Conservation (phyloP, 352 stramenopile species). For the Achlya hypogyna region DNA sequence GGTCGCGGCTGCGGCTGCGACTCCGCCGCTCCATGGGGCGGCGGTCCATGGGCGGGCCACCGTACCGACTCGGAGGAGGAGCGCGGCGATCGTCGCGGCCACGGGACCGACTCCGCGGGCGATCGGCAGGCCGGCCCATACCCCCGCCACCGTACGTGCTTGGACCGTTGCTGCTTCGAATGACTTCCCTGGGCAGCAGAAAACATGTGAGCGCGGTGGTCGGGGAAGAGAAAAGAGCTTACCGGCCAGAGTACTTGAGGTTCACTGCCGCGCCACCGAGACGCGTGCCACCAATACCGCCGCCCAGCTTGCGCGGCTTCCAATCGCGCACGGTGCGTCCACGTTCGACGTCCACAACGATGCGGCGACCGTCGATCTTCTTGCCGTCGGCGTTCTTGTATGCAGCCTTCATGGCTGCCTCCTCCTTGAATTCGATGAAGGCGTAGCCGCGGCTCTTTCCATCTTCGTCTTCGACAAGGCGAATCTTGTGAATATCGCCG, state of each 20-base stretch:
- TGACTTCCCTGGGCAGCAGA: constrained; percentile 5
- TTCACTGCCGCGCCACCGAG: constrained; percentile 71
- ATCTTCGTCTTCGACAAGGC: constrained; percentile 77
- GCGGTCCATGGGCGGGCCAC: not conserved
- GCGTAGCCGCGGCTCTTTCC: constrained; percentile 92
- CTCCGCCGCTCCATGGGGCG: not conserved
- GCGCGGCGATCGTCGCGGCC: no score
- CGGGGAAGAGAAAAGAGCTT: constrained; percentile 22
- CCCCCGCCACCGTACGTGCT: not conserved
- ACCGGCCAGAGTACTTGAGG: constrained; percentile 79
- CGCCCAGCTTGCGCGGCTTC: constrained; percentile 90
- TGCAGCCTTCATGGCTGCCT: constrained; percentile 93
- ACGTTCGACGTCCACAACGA: constrained; percentile 97
- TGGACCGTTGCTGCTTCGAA: not conserved
- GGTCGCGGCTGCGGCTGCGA: constrained; percentile 11
- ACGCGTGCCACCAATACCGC: constrained; percentile 86
- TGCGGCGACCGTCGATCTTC: constrained; percentile 92
- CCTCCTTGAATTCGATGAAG: constrained; percentile 98
- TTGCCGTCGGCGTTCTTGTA: constrained; percentile 93
- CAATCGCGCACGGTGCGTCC: constrained; percentile 96
- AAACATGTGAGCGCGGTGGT: not conserved
- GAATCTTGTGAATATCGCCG: constrained; percentile 83
- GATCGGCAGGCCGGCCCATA: not conserved
- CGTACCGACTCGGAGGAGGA: not conserved
- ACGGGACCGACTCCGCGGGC: constrained; percentile 7